Evolutionary conservation across 2,329 filamentous ascomycete genomes (phyloP).

Genomic region (Rhinocladiella mackenziei): DNA sequence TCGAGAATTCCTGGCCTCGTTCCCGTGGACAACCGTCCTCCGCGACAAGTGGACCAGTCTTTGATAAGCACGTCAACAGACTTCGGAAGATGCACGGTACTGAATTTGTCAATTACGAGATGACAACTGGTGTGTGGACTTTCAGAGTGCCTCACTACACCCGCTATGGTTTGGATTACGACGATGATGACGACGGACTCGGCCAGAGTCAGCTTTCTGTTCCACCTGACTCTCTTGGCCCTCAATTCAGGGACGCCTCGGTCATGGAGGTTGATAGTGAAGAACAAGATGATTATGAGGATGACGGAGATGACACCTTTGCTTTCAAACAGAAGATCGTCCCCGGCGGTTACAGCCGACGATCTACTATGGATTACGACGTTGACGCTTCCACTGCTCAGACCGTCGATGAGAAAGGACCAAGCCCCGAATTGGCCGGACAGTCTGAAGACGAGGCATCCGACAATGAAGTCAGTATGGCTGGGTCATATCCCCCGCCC

Average conservation of each 20-base stretch:
- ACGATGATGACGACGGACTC: slow-evolving; percentile 62
- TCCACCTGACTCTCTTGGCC: slow-evolving; percentile 45
- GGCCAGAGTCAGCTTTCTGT: slow-evolving; percentile 49
- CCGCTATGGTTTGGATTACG: slow-evolving; percentile 84
- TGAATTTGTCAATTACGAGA: slow-evolving; percentile 74
- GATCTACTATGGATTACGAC: slow-evolving; percentile 54
- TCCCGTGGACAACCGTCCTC: slow-evolving; percentile 55
- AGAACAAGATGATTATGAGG: slow-evolving; percentile 29
- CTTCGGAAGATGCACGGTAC: slow-evolving; percentile 77
- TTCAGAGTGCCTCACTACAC: slow-evolving; percentile 97
- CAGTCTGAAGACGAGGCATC: slow-evolving; percentile 50
- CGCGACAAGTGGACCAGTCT: slow-evolving; percentile 60
- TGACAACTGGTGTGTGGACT: slow-evolving; percentile 76
- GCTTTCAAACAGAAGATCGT: slow-evolving; percentile 56
- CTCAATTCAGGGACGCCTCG: slow-evolving; percentile 17
- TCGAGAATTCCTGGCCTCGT: slow-evolving; percentile 91
- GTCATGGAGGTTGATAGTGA: slow-evolving; percentile 31
- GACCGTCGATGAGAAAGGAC: slow-evolving; percentile 79
- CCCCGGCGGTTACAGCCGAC: slow-evolving; percentile 76
- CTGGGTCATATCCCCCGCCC: slow-evolving; percentile 71
- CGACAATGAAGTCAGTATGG: slow-evolving; percentile 73
- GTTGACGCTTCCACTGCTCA: slow-evolving; percentile 63
- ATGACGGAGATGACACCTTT: slow-evolving; percentile 53
- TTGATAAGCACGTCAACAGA: slow-evolving; percentile 77
- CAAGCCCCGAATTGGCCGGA: slow-evolving; percentile 62